Base-by-base conservation (phyloP, 2,329 filamentous ascomycete genomes). In the Aspergillus brasiliensis region DNA sequence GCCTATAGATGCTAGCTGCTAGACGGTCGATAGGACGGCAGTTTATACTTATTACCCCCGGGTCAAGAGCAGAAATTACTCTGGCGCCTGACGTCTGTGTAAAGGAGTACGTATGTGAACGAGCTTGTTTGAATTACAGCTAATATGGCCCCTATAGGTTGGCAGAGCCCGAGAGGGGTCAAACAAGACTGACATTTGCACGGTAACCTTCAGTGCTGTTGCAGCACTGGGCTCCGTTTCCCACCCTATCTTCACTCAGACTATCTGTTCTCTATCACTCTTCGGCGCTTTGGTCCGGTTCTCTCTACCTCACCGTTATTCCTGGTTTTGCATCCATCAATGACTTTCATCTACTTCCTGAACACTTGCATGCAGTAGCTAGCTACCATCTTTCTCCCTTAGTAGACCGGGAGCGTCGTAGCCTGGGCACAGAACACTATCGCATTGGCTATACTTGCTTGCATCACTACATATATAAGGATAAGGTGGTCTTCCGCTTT, bases 1-100 rank as follows among this genome's bases (percentile, higher is more conserved):
- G 71, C 58, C 60, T 38, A 27, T 66, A 92, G 89, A 92, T 97
- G 67, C 84, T 87, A 60, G 91, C 92, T 17, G 95, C 95, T 38
- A 86, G 95, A 69, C 86, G 90, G 28, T 91, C 91, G 1, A 88
- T 95, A n/a, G 92, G 92, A 25, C 86, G 92, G 62, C 95, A 99
- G 74, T 99, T 96, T 71, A 93, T 99, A 65, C 85, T 99, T 57
- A 99, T 99, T 73, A 97, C 94, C 2, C 95, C 95, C 27, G 96
- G 97, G 68, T 89, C 89, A 49, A 92, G 96, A 78, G 77, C 73
- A 10, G 79, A 81, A 51, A 81, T 81, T 56, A 78, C 69, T 27
- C 69, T 76, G 47, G 74, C 77, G n/a, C 73, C 76, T 15, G 79
- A 81, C 67, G 78, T 81, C 7, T 69, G 72, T 48, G 76, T 79